A percentile compares a stretch with the other conserved stretches of the same genome.
Evolutionary conservation across 495 filamentous ascomycete genomes (phyloP).

Genomic region (Cetradonia linearis): DNA sequence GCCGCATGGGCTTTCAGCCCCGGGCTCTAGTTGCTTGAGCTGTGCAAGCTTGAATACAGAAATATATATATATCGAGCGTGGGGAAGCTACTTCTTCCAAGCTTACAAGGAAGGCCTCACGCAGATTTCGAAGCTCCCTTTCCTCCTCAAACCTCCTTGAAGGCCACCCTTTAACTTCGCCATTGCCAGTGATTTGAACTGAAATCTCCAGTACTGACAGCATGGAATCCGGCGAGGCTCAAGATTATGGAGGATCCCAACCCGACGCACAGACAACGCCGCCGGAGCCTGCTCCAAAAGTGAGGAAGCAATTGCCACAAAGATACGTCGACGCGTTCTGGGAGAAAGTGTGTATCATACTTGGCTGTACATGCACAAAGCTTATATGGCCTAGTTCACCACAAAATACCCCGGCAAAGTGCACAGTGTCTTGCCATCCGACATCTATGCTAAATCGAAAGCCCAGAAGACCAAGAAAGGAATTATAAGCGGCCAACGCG

Average conservation of each 20-base stretch:
- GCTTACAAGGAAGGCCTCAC: not conserved
- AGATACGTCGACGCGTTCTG: constrained; percentile 67
- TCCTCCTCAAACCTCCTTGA: constrained; percentile 1
- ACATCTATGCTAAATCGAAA: constrained; percentile 55
- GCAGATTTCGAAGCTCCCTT: not conserved
- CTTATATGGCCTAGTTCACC: constrained; percentile 9
- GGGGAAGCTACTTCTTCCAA: not conserved
- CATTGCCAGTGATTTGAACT: not conserved
- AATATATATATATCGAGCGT: not conserved
- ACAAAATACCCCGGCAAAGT: constrained; percentile 42
- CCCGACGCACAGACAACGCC: constrained; percentile 3
- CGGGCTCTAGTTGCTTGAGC: constrained; percentile 4
- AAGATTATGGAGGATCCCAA: constrained; percentile 1
- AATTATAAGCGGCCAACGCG: constrained; percentile 43
- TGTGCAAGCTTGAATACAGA: not conserved
- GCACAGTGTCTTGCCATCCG: constrained; percentile 62
- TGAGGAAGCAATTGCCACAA: constrained; percentile 54
- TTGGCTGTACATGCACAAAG: constrained; percentile 41
- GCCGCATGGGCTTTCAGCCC: constrained; percentile 13
- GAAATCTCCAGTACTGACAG: not conserved
- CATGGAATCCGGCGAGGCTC: constrained; percentile 8
- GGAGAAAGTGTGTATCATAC: constrained; percentile 56
- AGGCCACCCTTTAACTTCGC: not conserved
- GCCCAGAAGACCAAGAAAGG: constrained; percentile 45
- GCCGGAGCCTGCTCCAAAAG: constrained; percentile 29